phyloP scores from a whole-genome alignment of 2,329 filamentous ascomycete species.

The Myotisia sp. region DNA sequence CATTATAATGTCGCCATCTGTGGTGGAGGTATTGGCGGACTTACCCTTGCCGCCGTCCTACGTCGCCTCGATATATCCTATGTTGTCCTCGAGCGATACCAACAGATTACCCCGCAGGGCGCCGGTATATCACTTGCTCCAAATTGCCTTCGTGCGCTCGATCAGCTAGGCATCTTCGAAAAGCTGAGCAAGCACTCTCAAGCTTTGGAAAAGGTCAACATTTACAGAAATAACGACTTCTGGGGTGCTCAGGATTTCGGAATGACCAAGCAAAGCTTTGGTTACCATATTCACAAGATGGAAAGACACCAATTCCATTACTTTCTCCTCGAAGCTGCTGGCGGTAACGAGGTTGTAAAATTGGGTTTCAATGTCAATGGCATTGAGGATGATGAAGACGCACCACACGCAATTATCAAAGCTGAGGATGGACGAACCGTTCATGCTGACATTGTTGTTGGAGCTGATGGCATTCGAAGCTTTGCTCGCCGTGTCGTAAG shows the following conservation, averaged over 20 bases:
- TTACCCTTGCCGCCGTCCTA: slow-evolving; percentile 5
- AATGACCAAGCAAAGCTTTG: slow-evolving; percentile 5
- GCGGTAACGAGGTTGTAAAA: slow-evolving; percentile 4
- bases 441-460: slow-evolving; percentile 7
- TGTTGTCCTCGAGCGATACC: slow-evolving; percentile 7
- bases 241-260: slow-evolving; percentile 7
- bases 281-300: slow-evolving; percentile 7
- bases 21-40: slow-evolving; percentile 7
- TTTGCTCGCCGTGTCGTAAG: slow-evolving; percentile 7
- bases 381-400: slow-evolving; percentile 4
- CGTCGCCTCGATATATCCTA: slow-evolving; percentile 7
- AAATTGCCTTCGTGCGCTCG: slow-evolving; percentile 7
- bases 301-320: slow-evolving; percentile 8
- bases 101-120: slow-evolving; percentile 6
- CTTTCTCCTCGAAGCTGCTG: slow-evolving; percentile 6
- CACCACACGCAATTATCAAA: slow-evolving; percentile 6
- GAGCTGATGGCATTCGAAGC: slow-evolving; percentile 8
- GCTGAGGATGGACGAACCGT: slow-evolving; percentile 6
- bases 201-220: slow-evolving; percentile 3
- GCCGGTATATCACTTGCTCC: slow-evolving; percentile 7
- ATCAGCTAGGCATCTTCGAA: slow-evolving; percentile 7
- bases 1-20: slow-evolving; percentile 5
- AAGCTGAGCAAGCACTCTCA: slow-evolving; percentile 5
- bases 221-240: slow-evolving; percentile 7
- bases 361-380: slow-evolving; percentile 6